These are phyloP conservation scores for Candida boleticola DNA, from an alignment of 805 yeast genomes.

Conservation along the genomic window DNA sequence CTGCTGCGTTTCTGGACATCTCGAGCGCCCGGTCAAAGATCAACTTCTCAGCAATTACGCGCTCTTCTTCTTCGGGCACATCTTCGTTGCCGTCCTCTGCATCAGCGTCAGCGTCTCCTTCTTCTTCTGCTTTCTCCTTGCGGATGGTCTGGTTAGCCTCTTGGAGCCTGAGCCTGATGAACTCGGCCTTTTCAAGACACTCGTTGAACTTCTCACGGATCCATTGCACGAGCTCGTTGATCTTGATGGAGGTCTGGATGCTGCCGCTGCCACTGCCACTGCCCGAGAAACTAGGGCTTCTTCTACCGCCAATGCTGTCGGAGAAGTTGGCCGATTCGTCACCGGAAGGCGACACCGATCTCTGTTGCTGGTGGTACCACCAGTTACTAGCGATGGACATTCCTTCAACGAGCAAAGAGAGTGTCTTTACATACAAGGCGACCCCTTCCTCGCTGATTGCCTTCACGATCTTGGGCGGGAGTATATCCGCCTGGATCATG, in stretches of 20 bases:
- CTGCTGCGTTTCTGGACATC: slow-evolving; percentile 88
- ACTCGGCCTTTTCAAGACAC: slow-evolving; percentile 84
- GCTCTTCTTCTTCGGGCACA: slow-evolving; percentile 4
- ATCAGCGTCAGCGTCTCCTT: not conserved
- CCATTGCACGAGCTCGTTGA: slow-evolving; percentile 85
- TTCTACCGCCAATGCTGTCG: slow-evolving; percentile 10
- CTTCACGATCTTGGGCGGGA: slow-evolving; percentile 58
- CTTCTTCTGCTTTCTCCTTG: slow-evolving; percentile 12
- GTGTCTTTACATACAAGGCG: slow-evolving; percentile 76
- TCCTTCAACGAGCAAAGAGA: slow-evolving; percentile 79
- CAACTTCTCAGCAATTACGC: slow-evolving; percentile 73
- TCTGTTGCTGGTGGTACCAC: slow-evolving; percentile 58
- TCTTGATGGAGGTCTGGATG: slow-evolving; percentile 29
- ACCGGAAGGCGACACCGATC: slow-evolving; percentile 27
- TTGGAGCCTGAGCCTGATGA: slow-evolving; percentile 55
- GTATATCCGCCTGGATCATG: slow-evolving; percentile 36
- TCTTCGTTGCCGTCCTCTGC: not conserved
- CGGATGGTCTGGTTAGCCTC: slow-evolving; percentile 43
- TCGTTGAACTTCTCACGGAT: slow-evolving; percentile 86
- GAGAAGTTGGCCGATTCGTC: not conserved
- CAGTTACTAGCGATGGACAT: slow-evolving; percentile 84
- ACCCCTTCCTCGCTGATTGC: slow-evolving; percentile 82
- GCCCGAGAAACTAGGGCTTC: no score
- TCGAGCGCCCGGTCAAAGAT: slow-evolving; percentile 93
- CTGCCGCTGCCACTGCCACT: slow-evolving; percentile 7